These are phyloP conservation scores for Antarctomyces pellizariae DNA, from an alignment of 495 filamentous ascomycete species.

Conservation along the genomic window DNA sequence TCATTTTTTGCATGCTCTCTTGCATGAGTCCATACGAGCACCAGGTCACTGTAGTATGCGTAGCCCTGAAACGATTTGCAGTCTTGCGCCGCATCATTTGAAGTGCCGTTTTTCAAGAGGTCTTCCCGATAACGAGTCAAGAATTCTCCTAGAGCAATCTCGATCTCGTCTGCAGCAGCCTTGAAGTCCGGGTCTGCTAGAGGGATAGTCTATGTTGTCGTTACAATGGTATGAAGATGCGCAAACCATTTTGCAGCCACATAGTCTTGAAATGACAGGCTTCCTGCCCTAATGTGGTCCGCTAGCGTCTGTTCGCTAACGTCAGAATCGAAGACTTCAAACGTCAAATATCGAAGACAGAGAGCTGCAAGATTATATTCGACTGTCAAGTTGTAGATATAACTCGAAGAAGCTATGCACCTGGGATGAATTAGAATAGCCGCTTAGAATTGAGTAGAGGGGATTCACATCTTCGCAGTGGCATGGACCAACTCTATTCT, in stretches of 20 bases:
- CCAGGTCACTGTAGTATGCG: slow-evolving; percentile 8
- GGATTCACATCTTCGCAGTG: slow-evolving; percentile 19
- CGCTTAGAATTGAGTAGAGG: not conserved
- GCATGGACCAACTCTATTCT: slow-evolving; percentile 19
- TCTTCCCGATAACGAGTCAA: slow-evolving; percentile 6
- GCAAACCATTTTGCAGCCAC: slow-evolving; percentile 17
- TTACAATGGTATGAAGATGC: slow-evolving; percentile 11
- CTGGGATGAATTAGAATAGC: not conserved
- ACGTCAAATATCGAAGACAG: slow-evolving; percentile 14
- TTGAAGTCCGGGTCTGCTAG: not conserved
- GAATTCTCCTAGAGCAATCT: slow-evolving; percentile 11
- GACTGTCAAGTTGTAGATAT: slow-evolving; percentile 3
- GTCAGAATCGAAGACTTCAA: slow-evolving; percentile 11
- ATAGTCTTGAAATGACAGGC: slow-evolving; percentile 18
- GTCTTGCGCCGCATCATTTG: slow-evolving; percentile 3
- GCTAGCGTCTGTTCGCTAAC: slow-evolving; percentile 6
- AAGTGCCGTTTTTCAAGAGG: slow-evolving; percentile 1
- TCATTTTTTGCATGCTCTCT: slow-evolving; percentile 10
- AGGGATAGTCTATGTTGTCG: no score
- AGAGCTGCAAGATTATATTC: slow-evolving; percentile 14
- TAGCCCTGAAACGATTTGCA: slow-evolving; percentile 6
- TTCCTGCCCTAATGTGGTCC: slow-evolving; percentile 8
- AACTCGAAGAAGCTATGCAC: slow-evolving; percentile 1
- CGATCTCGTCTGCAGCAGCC: slow-evolving; percentile 2
- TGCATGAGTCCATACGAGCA: slow-evolving; percentile 10